phyloP scores from a whole-genome alignment of 768 basidiomycete species.

The Stropharia rugosoannulata region DNA sequence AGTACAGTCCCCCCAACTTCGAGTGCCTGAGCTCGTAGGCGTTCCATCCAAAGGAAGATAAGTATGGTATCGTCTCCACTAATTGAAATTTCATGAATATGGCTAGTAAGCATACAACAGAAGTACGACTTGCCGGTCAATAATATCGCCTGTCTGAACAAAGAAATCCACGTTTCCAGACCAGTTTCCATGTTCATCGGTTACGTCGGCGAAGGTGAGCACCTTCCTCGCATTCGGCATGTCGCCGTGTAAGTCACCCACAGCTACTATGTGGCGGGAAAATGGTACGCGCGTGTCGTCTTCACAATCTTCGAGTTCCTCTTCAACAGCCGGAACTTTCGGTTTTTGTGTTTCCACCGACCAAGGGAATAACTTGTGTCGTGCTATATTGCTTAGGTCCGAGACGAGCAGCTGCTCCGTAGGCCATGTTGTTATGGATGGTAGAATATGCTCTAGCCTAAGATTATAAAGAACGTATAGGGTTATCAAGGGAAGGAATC shows the following conservation, averaged over 20 bases:
- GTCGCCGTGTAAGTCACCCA: slow-evolving; percentile 94
- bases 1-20: slow-evolving; percentile 70
- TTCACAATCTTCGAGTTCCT: slow-evolving; percentile 10
- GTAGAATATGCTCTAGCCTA: slow-evolving; percentile 20
- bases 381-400: slow-evolving; percentile 18
- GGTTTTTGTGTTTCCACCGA: slow-evolving; percentile 12
- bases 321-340: slow-evolving; percentile 5
- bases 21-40: slow-evolving; percentile 72
- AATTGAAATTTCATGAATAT: not conserved
- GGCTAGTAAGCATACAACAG: not conserved
- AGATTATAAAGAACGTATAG: slow-evolving; percentile 22
- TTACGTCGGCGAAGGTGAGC: slow-evolving; percentile 76
- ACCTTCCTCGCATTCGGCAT: slow-evolving; percentile 76
- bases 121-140: slow-evolving; percentile 65
- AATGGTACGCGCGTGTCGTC: slow-evolving; percentile 28
- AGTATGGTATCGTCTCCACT: slow-evolving; percentile 91
- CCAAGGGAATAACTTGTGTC: slow-evolving; percentile 23
- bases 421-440: slow-evolving; percentile 22
- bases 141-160: slow-evolving; percentile 95
- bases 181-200: slow-evolving; percentile 76
- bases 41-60: slow-evolving; percentile 84
- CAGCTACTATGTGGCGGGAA: slow-evolving; percentile 71
- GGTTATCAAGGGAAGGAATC: slow-evolving; percentile 19
- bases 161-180: slow-evolving; percentile 79
- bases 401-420: slow-evolving; percentile 18